Evolutionary conservation across 371 early-diverging fungal genomes (phyloP).

Genomic region (Apophysomyces ossiformis): DNA sequence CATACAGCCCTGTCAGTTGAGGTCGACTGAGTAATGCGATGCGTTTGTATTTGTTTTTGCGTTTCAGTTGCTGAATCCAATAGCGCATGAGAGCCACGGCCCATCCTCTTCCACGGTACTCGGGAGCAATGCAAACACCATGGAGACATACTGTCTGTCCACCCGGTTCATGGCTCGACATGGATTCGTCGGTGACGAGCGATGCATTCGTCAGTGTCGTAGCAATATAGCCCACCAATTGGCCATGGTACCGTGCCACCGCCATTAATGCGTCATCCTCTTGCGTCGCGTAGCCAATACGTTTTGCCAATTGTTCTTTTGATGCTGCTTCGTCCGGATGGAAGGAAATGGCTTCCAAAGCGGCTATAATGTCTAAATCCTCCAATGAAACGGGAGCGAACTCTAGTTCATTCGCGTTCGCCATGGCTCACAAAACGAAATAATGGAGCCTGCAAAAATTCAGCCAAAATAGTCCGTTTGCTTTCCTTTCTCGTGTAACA

Average conservation of each 20-base stretch:
- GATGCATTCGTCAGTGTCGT: conserved; percentile 52
- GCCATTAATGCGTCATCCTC: conserved; percentile 59
- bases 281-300: conserved; percentile 50
- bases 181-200: conserved; percentile 68
- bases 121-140: conserved; percentile 66
- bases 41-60: conserved; percentile 44
- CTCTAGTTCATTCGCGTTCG: background rate
- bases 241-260: conserved; percentile 40
- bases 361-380: conserved; percentile 37
- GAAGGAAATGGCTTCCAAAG: conserved; percentile 53
- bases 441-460: background rate
- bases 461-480: background rate
- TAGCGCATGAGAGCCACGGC: conserved; percentile 53
- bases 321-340: conserved; percentile 72
- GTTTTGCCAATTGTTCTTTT: conserved; percentile 53
- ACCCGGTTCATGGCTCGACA: conserved; percentile 62
- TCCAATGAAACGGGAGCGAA: conserved; percentile 27
- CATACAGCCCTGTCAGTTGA: conserved; percentile 59
- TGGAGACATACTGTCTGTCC: conserved; percentile 72
- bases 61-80: conserved; percentile 50
- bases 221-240: conserved; percentile 64
- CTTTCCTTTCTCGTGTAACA: too few relatives aligned
- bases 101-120: conserved; percentile 59
- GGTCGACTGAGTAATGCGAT: conserved; percentile 65
- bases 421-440: background rate